Conservation (phyloP, 495 filamentous ascomycete genomes). For the Hypoxylon rickii region DNA sequence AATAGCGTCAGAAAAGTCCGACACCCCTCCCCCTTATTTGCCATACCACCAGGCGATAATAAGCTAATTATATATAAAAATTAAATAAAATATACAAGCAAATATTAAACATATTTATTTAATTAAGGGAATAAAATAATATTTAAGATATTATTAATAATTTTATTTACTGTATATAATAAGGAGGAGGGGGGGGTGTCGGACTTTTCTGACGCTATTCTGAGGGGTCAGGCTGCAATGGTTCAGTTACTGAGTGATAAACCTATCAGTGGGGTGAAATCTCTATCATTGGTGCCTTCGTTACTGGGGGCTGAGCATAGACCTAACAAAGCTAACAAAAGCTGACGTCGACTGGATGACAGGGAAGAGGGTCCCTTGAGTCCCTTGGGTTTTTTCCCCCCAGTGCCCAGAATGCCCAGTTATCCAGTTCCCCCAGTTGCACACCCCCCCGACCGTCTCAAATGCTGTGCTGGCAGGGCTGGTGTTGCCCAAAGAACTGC, state of each 20-base stretch:
- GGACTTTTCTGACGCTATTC: not conserved
- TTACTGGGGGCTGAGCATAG: slow-evolving; percentile 27
- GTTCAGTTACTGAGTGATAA: slow-evolving; percentile 16
- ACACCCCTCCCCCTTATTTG: too few species aligned
- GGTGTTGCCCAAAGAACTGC: slow-evolving; percentile 27
- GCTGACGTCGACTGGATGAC: slow-evolving; percentile 27
- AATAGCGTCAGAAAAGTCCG: too few species aligned
- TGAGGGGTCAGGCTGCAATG: slow-evolving; percentile 1
- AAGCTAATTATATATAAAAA: too few species aligned
- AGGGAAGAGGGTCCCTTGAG: not conserved
- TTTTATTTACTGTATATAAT: too few species aligned
- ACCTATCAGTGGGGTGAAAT: slow-evolving; percentile 13
- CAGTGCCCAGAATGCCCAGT: too few species aligned
- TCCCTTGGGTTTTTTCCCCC: too few species aligned
- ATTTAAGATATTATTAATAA: too few species aligned
- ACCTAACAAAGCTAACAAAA: slow-evolving; percentile 19
- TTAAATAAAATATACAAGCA: too few species aligned
- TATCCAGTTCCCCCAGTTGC: too few species aligned
- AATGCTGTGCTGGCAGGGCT: slow-evolving; percentile 31
- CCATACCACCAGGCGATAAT: too few species aligned
- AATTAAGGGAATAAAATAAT: too few species aligned
- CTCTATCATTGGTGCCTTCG: slow-evolving; percentile 14
- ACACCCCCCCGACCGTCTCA: slow-evolving; percentile 2
- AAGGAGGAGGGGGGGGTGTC: not conserved
- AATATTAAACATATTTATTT: too few species aligned